Conservation (phyloP, 306 rosid species). For the Malus domestica region DNA sequence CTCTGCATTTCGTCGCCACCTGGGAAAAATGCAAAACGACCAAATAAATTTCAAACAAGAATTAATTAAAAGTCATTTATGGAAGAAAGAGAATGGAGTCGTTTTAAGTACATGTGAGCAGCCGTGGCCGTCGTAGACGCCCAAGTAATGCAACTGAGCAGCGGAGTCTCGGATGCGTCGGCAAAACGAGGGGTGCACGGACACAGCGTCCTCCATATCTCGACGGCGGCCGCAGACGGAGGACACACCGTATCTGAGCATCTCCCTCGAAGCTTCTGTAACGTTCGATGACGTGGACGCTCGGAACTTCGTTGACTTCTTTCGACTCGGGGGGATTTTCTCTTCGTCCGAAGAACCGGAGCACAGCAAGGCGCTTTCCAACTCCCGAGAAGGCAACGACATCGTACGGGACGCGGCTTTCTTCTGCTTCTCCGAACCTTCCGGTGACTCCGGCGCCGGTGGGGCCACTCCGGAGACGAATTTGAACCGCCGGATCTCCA, state of each 20-base stretch:
- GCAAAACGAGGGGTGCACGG: conserved; percentile 26
- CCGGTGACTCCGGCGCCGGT: neutral
- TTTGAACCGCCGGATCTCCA: conserved; percentile 44
- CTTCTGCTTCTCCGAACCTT: conserved; percentile 19
- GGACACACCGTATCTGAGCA: conserved; percentile 39
- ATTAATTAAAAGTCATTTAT: neutral
- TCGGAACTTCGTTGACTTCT: neutral
- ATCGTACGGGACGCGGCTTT: conserved; percentile 12
- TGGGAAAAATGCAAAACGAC: neutral
- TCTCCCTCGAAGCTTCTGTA: neutral
- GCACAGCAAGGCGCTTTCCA: conserved; percentile 17
- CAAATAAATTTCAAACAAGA: no score
- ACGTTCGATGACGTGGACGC: neutral
- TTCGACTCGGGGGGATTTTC: neutral
- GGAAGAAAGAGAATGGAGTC: neutral
- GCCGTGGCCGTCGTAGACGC: conserved; percentile 68
- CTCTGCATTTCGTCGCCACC: conserved; percentile 52
- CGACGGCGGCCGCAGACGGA: conserved; percentile 56
- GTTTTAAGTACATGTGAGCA: conserved; percentile 48
- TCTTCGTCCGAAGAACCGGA: conserved; percentile 14
- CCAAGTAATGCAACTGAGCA: conserved; percentile 35
- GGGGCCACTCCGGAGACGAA: conserved; percentile 24
- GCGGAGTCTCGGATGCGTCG: neutral
- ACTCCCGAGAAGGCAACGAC: conserved; percentile 14
- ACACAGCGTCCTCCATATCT: conserved; percentile 62